Base-by-base conservation (phyloP, 2,329 filamentous ascomycete genomes). In the Alternaria atra region DNA sequence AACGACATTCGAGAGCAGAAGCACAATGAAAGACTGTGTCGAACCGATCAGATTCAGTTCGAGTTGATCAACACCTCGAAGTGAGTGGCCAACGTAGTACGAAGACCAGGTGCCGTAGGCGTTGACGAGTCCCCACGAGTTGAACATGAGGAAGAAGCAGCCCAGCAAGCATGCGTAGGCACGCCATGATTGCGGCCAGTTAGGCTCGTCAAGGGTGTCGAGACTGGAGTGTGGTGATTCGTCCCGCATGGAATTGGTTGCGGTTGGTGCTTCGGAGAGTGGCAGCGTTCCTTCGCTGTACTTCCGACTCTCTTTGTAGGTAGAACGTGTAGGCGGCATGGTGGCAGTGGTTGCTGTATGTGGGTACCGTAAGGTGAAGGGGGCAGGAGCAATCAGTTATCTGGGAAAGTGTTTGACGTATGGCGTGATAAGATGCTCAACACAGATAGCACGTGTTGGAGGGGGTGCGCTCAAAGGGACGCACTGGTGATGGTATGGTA, bases 141-240 rank as follows among this genome's bases (percentile, higher is more conserved):
- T 82, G 71, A 82, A 83, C 83, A 84, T 84, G 55, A 84, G 80
- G 57, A 84, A 78, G 70, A 84, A 84, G 61, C 83, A 82, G 25
- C 80, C 82, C 5, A 82, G 65, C 56, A 84, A 73, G 54, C 79
- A 80, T 6, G 75, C 65, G 60, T 82, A 84, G 13, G 83, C 78
- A 60, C 78, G 73, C 80, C 80, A 83, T 44, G 76, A 73, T 27
- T 60, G 74, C 2, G 82, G 83, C 82, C 83, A 84, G 47, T 75
- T 75, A 5, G 77, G 77, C 55, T 81, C 79, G 8, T 67, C 60
- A 15, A 52, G 39, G 15, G 55, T 61, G 8, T 63, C 52, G 6
- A 63, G 32, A 13, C 73, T 70, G 29, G 64, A 60, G 12, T 62
- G 50, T 25, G 58, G 57, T 34, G 65, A 65, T 43, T 67, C 51